Percentiles rank a stretch among this genome's conserved stretches.
phyloP scores from a whole-genome alignment of 805 yeast genomes.

The Wickerhamiella domercqiae region DNA sequence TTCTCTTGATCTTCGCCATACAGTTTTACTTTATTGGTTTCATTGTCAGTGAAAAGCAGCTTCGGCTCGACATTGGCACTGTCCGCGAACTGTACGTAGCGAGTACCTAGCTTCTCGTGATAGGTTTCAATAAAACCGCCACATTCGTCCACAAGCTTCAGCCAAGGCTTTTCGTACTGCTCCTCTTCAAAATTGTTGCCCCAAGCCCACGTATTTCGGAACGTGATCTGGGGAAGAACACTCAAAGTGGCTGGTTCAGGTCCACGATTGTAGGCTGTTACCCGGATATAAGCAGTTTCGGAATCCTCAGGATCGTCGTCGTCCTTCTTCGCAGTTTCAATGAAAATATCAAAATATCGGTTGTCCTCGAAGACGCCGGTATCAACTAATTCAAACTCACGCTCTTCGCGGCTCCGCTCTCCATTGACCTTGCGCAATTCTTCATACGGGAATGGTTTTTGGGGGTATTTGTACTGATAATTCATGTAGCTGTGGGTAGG shows the following conservation, averaged over 20 bases:
- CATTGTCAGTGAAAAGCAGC: slow-evolving; percentile 77
- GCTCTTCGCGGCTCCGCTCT: slow-evolving; percentile 47
- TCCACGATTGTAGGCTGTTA: slow-evolving; percentile 79
- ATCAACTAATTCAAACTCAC: slow-evolving; percentile 72
- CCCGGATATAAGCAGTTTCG: slow-evolving; percentile 64
- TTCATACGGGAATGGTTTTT: slow-evolving; percentile 65
- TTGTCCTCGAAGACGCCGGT: slow-evolving; percentile 50
- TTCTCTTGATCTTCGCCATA: slow-evolving; percentile 41
- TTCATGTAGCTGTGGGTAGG: slow-evolving; percentile 91
- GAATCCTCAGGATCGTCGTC: slow-evolving; percentile 34
- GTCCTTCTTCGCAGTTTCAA: slow-evolving; percentile 79
- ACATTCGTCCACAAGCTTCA: slow-evolving; percentile 32
- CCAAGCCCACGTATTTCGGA: slow-evolving; percentile 93
- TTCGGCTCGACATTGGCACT: slow-evolving; percentile 39
- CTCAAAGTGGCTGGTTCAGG: slow-evolving; percentile 78
- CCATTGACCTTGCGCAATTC: slow-evolving; percentile 54
- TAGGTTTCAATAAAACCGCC: slow-evolving; percentile 36
- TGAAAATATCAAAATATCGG: slow-evolving; percentile 72
- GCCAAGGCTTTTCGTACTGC: slow-evolving; percentile 15
- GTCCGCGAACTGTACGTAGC: slow-evolving; percentile 39
- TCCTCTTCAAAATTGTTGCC: slow-evolving; percentile 33
- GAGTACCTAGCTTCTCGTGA: slow-evolving; percentile 54
- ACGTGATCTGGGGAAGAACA: slow-evolving; percentile 67
- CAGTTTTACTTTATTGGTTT: slow-evolving; percentile 56
- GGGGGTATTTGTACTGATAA: slow-evolving; percentile 86